Conservation (phyloP, 345 rosid species). For the Psidium guajava region DNA sequence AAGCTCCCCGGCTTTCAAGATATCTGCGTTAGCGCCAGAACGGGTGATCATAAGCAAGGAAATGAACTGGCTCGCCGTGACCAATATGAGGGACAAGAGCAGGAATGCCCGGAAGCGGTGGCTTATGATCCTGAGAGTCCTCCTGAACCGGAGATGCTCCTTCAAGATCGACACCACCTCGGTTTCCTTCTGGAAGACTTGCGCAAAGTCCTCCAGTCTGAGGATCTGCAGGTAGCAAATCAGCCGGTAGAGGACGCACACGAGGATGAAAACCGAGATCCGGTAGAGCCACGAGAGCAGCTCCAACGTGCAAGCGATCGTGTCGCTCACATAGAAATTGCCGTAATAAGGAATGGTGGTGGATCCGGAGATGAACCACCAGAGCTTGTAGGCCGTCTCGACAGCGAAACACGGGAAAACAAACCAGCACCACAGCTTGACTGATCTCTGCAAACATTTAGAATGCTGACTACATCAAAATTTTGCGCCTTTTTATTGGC, state of each 20-base stretch:
- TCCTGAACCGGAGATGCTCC: constrained; percentile 57
- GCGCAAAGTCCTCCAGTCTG: constrained; percentile 67
- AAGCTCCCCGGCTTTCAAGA: constrained; percentile 81
- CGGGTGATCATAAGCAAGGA: constrained; percentile 51
- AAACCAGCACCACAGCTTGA: constrained; percentile 53
- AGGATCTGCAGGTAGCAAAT: constrained; percentile 68
- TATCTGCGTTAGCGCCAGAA: constrained; percentile 39
- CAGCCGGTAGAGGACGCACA: constrained; percentile 55
- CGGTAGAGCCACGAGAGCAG: constrained; percentile 82
- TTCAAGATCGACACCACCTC: constrained; percentile 53
- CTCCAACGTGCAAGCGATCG: constrained; percentile 51
- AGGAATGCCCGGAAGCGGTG: constrained; percentile 72
- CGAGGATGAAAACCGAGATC: constrained; percentile 50
- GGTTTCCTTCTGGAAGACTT: constrained; percentile 53
- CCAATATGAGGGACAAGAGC: constrained; percentile 42
- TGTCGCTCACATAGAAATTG: constrained; percentile 39
- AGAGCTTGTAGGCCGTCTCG: constrained; percentile 67
- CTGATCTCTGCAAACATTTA: constrained; percentile 44
- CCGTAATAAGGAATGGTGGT: constrained; percentile 44
- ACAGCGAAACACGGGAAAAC: constrained; percentile 64
- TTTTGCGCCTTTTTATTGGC: not conserved
- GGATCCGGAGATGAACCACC: constrained; percentile 81
- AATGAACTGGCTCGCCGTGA: constrained; percentile 69
- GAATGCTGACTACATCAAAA: not conserved
- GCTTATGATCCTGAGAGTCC: constrained; percentile 69